Percentiles rank a stretch among this genome's conserved stretches.
Conservation (phyloP, 495 filamentous ascomycete genomes). For the Aspergillus egyptiacus region DNA sequence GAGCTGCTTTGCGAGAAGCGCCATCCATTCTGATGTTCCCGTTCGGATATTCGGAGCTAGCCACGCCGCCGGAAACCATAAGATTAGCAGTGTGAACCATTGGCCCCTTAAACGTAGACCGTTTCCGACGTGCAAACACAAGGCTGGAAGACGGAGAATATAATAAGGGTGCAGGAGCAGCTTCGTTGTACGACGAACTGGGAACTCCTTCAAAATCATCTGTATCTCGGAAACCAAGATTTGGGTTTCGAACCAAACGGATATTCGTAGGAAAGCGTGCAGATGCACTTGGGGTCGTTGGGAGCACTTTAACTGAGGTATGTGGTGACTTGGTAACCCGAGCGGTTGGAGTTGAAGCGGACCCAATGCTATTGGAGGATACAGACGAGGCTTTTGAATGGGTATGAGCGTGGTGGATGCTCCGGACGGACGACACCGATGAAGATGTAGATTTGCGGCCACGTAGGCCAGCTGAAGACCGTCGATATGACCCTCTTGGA, state of each 20-base stretch:
- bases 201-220: slow-evolving; percentile 24
- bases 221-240: slow-evolving; percentile 26
- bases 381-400: slow-evolving; percentile 94
- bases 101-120: slow-evolving; percentile 85
- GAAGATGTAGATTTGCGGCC: slow-evolving; percentile 95
- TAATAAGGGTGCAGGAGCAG: slow-evolving; percentile 31
- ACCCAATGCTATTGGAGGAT: slow-evolving; percentile 71
- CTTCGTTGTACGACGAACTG: slow-evolving; percentile 36
- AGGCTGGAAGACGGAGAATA: slow-evolving; percentile 57
- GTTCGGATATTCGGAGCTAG: slow-evolving; percentile 36
- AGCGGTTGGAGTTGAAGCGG: slow-evolving; percentile 59
- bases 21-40: slow-evolving; percentile 40
- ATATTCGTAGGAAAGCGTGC: slow-evolving; percentile 78
- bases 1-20: slow-evolving; percentile 48
- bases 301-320: slow-evolving; percentile 86
- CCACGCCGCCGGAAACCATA: slow-evolving; percentile 28
- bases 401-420: slow-evolving; percentile 77
- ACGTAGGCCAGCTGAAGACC: slow-evolving; percentile 66
- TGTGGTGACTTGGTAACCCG: slow-evolving; percentile 69
- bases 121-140: slow-evolving; percentile 85
- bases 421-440: slow-evolving; percentile 87
- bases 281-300: slow-evolving; percentile 76
- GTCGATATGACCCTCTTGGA: slow-evolving; percentile 76
- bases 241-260: slow-evolving; percentile 64
- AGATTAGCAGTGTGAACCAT: slow-evolving; percentile 54